Evolutionary conservation across 176 grass and related monocot genomes (phyloP).

Genomic region (Secale cereale): DNA sequence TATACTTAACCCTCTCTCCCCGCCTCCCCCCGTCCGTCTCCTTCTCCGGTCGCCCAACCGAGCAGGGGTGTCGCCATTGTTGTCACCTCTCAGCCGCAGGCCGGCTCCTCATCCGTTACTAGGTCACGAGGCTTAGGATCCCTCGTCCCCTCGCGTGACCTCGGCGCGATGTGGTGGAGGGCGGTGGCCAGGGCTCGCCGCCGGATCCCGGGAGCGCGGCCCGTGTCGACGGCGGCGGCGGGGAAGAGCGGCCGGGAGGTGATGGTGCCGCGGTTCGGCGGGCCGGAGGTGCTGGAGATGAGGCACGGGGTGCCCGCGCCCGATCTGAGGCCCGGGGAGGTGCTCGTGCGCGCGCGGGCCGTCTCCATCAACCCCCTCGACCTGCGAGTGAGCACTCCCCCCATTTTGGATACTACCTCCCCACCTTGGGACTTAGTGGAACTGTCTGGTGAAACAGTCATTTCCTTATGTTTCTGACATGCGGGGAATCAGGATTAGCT

Average conservation of each 20-base stretch:
- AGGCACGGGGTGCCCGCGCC: conserved; percentile 57
- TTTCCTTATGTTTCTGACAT: neutral
- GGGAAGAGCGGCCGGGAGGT: conserved; percentile 57
- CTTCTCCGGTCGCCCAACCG: conserved; percentile 4
- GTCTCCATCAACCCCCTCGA: conserved; percentile 93
- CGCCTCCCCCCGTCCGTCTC: neutral
- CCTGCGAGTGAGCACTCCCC: conserved; percentile 63
- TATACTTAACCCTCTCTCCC: conserved; percentile 17
- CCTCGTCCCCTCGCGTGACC: neutral
- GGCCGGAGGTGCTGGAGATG: conserved; percentile 83
- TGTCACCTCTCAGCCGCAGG: neutral
- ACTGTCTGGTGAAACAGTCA: neutral
- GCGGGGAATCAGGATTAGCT: neutral
- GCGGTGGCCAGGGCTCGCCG: conserved; percentile 16
- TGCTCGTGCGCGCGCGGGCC: conserved; percentile 84
- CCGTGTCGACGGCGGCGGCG: conserved; percentile 28
- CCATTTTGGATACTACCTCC: neutral
- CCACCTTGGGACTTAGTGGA: neutral
- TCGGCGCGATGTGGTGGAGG: conserved; percentile 56
- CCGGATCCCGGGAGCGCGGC: conserved; percentile 23
- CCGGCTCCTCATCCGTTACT: neutral
- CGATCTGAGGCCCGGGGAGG: conserved; percentile 78
- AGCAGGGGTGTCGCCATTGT: conserved; percentile 29
- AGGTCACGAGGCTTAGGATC: neutral
- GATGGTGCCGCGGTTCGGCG: conserved; percentile 78